Evolutionary conservation across 169 alveolate species (phyloP).

Genomic region (Cryptosporidium ryanae): DNA sequence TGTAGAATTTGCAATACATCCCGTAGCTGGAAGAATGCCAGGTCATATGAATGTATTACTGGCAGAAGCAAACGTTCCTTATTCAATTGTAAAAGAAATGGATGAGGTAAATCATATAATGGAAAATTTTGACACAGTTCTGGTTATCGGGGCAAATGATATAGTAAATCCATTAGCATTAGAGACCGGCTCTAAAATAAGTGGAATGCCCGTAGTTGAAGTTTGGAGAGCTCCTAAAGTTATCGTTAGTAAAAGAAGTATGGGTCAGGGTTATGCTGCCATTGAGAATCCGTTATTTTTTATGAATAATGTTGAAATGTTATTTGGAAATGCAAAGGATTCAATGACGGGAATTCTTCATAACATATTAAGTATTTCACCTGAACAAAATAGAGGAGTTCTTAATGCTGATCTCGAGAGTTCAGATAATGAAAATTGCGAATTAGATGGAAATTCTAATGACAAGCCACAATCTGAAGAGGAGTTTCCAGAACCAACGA

Average conservation of each 20-base stretch:
- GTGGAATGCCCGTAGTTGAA: slow-evolving; percentile 96
- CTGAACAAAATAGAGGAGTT: slow-evolving; percentile 15
- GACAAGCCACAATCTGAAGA: neutral
- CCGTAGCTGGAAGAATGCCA: slow-evolving; percentile 98
- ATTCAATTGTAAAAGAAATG: slow-evolving; percentile 93
- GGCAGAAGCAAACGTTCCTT: slow-evolving; percentile 96
- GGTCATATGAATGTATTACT: slow-evolving; percentile 95
- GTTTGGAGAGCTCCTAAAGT: slow-evolving; percentile 92
- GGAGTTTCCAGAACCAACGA: slow-evolving; percentile 68
- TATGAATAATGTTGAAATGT: slow-evolving; percentile 88
- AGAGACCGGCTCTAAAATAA: slow-evolving; percentile 88
- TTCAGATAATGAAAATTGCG: slow-evolving; percentile 28
- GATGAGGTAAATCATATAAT: slow-evolving; percentile 90
- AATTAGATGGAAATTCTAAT: slow-evolving; percentile 16
- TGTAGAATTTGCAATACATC: slow-evolving; percentile 95
- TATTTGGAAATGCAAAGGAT: slow-evolving; percentile 90
- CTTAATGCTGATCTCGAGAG: slow-evolving; percentile 61
- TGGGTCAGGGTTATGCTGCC: slow-evolving; percentile 95
- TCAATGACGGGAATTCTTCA: slow-evolving; percentile 33
- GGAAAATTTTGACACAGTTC: slow-evolving; percentile 85
- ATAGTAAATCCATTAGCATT: slow-evolving; percentile 93
- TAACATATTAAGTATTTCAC: slow-evolving; percentile 13
- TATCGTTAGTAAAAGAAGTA: slow-evolving; percentile 90
- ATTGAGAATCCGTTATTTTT: slow-evolving; percentile 93
- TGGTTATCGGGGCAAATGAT: slow-evolving; percentile 96